phyloP scores from a whole-genome alignment of 148 eudicot species.

The Heliosperma pusillum region DNA sequence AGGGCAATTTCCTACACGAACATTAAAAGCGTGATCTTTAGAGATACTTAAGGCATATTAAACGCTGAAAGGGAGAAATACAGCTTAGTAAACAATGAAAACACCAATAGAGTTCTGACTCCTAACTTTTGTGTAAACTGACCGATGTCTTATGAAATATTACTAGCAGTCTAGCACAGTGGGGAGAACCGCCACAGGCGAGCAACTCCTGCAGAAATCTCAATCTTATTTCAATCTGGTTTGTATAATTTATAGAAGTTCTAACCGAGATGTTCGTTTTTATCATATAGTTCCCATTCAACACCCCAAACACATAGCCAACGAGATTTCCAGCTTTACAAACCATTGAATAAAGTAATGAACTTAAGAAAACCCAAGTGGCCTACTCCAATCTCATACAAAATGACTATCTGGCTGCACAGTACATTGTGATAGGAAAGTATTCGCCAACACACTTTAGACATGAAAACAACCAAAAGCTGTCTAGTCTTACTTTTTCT shows the following conservation, averaged over 20 bases:
- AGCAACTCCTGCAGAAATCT: not conserved
- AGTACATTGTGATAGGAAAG: not conserved
- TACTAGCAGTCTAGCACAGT: not conserved
- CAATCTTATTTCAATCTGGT: not conserved
- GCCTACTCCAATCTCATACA: not conserved
- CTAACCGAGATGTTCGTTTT: not conserved
- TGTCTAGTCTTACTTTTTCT: not conserved
- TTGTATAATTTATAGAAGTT: not conserved
- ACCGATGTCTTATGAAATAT: not conserved
- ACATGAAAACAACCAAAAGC: not conserved
- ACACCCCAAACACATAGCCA: not conserved
- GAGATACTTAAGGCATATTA: slow-evolving; percentile 1
- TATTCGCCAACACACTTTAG: not conserved
- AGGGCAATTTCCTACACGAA: slow-evolving; percentile 69
- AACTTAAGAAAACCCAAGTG: no score
- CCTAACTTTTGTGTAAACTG: not conserved
- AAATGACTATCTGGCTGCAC: not conserved
- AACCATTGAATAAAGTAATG: not conserved
- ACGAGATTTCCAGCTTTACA: not conserved
- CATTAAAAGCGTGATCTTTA: slow-evolving; percentile 1
- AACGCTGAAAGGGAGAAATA: not conserved
- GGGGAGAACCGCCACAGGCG: not conserved
- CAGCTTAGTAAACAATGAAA: not conserved
- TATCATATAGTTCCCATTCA: not conserved
- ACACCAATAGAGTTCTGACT: not conserved